Conservation (phyloP, 2,329 filamentous ascomycete species). For the Aaosphaeria pasadenensis region DNA sequence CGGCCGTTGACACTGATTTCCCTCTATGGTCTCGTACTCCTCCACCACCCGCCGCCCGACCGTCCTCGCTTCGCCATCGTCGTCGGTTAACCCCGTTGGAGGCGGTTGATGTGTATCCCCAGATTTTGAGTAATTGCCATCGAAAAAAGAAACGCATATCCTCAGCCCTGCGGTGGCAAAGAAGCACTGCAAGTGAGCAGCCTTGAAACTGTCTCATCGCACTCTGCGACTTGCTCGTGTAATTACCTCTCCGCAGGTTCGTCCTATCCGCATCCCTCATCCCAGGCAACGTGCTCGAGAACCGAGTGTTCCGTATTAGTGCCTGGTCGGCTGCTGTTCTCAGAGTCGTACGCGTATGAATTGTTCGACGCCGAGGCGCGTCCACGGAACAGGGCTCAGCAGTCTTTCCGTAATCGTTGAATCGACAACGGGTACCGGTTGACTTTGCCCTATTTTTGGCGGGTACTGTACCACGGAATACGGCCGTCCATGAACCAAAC, state of each 20-base stretch:
- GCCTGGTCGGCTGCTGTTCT: too few relatives aligned
- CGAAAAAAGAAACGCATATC: not conserved
- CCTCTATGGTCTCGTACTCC: slow-evolving; percentile 3
- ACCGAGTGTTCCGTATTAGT: too few relatives aligned
- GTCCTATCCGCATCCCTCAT: too few relatives aligned
- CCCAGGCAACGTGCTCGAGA: too few relatives aligned
- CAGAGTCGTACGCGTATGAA: too few relatives aligned
- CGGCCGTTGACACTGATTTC: not conserved
- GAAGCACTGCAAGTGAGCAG: too few relatives aligned
- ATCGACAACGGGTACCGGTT: not conserved
- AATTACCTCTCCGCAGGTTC: too few relatives aligned
- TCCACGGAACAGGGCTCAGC: not conserved
- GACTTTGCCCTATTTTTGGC: slow-evolving; percentile 4
- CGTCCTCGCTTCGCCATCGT: too few relatives aligned
- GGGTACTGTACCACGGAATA: not conserved
- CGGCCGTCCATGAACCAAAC: not conserved
- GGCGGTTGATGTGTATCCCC: not conserved
- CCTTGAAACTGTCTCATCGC: too few relatives aligned
- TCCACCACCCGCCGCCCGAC: not conserved
- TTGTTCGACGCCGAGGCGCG: too few relatives aligned
- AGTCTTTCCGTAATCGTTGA: not conserved
- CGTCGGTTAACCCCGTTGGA: not conserved
- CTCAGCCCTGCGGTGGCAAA: slow-evolving; percentile 4
- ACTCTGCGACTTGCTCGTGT: too few relatives aligned
- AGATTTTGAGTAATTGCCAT: not conserved